Evolutionary conservation across 2,329 filamentous ascomycete species (phyloP), one percentile per base, ranked within the genome.

Genomic region (Arachnomyces sp.): DNA sequence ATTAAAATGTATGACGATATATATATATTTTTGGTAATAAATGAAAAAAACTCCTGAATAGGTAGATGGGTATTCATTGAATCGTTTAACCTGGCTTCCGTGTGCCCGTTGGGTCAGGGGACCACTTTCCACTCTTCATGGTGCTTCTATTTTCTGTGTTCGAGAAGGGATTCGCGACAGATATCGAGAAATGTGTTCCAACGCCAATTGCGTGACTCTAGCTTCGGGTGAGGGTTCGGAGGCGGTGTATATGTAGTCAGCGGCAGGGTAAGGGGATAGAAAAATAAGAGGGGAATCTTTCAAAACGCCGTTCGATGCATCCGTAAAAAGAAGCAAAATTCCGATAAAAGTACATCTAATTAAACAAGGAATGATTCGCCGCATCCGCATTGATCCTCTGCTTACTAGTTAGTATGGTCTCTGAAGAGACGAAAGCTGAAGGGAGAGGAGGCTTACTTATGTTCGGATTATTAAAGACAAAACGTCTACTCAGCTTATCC

Each of bases 381-480:
- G 52, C 90, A 96, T 30, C 90, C 90, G 56, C 90, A 96, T 72
- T 93, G 77, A 59, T 94, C 90, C 74, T 94, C 89, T 95, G 60
- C 46, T 25, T 29, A 14, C 25, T 29, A 38, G 31, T 16, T 13
- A 34, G 33, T 17, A 12, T 13, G 18, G 31, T 42, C 44, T 36
- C 34, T 31, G 20, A 28, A 4, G 8, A 14, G 18, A 28, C 28
- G 15, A 17, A 16, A 33, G 17, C 30, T 37, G 14, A 20, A 15
- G 31, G 36, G 36, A 11, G 34, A 15, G 17, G 12, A 13, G 17
- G 81, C 89, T 77, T 70, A 94, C 89, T 98, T 60, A 96, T 96
- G 58, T 98, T 98, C 2, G 92, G 92, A 61, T 98, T 98, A 60
- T 79, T 82, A 67, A 98, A 98, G 37, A 94, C 81, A 63, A 98